These are phyloP conservation scores for Phaeotremella fagi DNA, from an alignment of 768 basidiomycete species.

Conservation along the genomic window DNA sequence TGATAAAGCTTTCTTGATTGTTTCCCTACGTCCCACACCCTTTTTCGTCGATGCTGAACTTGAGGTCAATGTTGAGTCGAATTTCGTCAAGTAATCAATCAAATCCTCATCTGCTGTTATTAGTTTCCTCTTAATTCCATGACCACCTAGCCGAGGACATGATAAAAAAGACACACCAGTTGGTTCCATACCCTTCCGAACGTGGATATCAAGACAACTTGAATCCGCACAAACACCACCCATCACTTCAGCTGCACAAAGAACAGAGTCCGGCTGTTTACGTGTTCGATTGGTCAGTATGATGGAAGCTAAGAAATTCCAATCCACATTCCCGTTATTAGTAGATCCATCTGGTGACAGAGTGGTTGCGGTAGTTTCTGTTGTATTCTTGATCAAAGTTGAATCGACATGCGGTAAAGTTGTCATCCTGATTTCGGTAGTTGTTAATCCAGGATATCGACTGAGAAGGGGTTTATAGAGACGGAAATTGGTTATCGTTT, in stretches of 20 bases:
- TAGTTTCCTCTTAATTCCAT: neutral
- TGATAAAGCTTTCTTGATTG: neutral
- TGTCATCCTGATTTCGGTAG: neutral
- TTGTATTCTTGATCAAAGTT: too few relatives aligned
- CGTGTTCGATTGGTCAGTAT: constrained; percentile 31
- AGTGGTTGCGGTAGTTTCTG: too few relatives aligned
- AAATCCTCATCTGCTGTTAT: constrained; percentile 22
- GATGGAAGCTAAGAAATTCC: constrained; percentile 18
- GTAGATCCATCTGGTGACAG: neutral
- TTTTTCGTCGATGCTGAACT: too few relatives aligned
- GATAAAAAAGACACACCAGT: constrained; percentile 16
- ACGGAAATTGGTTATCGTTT: constrained; percentile 10
- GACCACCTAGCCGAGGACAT: too few relatives aligned
- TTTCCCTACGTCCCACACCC: neutral
- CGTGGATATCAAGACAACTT: constrained; percentile 29
- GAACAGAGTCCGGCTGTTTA: constrained; percentile 14
- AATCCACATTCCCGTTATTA: constrained; percentile 7
- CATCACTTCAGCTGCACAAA: constrained; percentile 30
- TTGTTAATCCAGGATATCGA: constrained; percentile 28
- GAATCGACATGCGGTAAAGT: neutral
- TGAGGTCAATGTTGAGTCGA: neutral
- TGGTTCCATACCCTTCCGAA: constrained; percentile 20
- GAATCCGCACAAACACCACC: constrained; percentile 38
- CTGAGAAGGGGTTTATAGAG: constrained; percentile 21
- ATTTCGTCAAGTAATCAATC: constrained; percentile 19